Evolutionary conservation across 1,139 yeast genomes (phyloP).

Genomic region (Candida gigantensis): DNA sequence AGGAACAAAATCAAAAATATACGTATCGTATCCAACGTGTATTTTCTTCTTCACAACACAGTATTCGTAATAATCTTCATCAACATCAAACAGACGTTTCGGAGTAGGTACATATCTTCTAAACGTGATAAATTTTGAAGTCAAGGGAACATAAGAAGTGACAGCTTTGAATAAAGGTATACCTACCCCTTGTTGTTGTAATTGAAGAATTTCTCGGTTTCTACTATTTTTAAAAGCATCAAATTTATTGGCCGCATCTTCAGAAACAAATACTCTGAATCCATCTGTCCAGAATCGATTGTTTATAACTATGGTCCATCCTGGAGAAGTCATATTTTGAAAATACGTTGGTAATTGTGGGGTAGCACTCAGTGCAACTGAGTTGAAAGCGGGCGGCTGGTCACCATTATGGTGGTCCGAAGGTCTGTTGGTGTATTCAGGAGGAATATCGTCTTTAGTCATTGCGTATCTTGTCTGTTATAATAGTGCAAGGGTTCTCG

Average conservation of each 20-base stretch:
- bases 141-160: conserved; percentile 7
- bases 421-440: conserved; percentile 5
- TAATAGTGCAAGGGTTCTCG: too few species aligned
- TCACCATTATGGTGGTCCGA: neutral
- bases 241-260: conserved; percentile 14
- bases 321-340: conserved; percentile 5
- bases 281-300: conserved; percentile 14
- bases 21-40: conserved; percentile 14
- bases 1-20: conserved; percentile 14
- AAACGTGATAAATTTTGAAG: conserved; percentile 12
- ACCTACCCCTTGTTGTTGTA: conserved; percentile 14
- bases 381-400: conserved; percentile 4
- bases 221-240: conserved; percentile 11
- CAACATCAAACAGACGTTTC: conserved; percentile 13
- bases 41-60: conserved; percentile 11
- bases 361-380: neutral
- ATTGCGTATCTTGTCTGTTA: too few species aligned
- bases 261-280: conserved; percentile 13
- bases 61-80: conserved; percentile 12
- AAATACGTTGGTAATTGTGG: conserved; percentile 11
- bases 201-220: conserved; percentile 7
- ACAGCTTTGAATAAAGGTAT: conserved; percentile 15
- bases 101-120: conserved; percentile 12
- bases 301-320: conserved; percentile 13
- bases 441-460: conserved; percentile 6